These are phyloP conservation scores for Closterium sp. DNA, from an alignment of 139 green algal species.

Conservation along the genomic window DNA sequence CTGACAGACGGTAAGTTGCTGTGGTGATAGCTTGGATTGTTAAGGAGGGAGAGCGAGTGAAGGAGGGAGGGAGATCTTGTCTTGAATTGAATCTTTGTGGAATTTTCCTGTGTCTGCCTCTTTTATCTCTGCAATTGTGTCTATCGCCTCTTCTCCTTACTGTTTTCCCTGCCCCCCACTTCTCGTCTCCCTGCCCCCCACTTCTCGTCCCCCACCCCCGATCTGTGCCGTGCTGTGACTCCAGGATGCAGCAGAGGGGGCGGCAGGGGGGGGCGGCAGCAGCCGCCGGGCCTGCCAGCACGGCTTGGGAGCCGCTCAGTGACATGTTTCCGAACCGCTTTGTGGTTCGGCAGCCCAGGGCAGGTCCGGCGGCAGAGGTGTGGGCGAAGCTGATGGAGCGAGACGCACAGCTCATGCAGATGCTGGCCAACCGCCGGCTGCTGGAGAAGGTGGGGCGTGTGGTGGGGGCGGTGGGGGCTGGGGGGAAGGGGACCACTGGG, in stretches of 20 bases:
- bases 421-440: not conserved
- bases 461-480: not conserved
- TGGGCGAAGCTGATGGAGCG: slow-evolving; percentile 5
- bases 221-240: not conserved
- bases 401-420: not conserved
- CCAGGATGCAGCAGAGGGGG: not conserved
- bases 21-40: too few species aligned
- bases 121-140: too few species aligned
- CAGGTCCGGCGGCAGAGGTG: not conserved
- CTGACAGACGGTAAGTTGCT: too few species aligned
- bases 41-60: too few species aligned
- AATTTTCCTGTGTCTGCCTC: too few species aligned
- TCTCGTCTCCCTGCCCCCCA: not conserved
- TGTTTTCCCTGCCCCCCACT: not conserved
- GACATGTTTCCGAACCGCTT: slow-evolving; percentile 1
- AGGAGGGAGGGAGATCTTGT: too few species aligned
- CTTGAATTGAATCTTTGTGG: too few species aligned
- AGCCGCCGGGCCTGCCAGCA: not conserved
- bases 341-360: not conserved
- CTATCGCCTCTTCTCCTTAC: not conserved
- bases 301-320: not conserved
- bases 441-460: not conserved
- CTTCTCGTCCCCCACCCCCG: too few species aligned
- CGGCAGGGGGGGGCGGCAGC: not conserved
- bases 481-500: too few species aligned